Base-by-base conservation (phyloP, 495 filamentous ascomycete genomes). In the Polyplosphaeria fusca region DNA sequence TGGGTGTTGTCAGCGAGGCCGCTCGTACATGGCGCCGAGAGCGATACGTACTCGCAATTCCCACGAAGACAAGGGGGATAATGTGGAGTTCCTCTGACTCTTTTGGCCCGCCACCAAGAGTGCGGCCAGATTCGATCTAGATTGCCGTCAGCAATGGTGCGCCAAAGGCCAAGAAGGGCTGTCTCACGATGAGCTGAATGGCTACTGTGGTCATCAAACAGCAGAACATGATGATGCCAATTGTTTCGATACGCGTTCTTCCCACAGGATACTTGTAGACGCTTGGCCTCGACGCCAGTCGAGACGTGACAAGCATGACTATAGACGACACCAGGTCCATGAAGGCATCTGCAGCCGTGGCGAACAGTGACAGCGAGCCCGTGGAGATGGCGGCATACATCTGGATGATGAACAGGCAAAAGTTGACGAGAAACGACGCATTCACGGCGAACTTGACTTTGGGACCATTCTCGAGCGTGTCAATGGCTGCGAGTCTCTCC, bases 271-370 rank as follows among this genome's bases (percentile, higher is more conserved):
- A 81, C 54, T 82, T 79, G 70, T 80, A 79, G 27, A 80, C 66
- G 58, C 76, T 81, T 26, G 77, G 75, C 22, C 77, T 70, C 0
- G 73, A 68, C 13, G 79, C 79, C 55, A 81, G 58, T 37, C 73
- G 69, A 0, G 77, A 79, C 4, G 77, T 79, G 55, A 77, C 67
- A 23, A 79, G 70, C 75, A 81, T 81, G 55, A 80, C 76, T 55
- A 77, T 72, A 23, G 78, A 81, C 23, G 77, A 79, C 5, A 81
- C 77, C n/a, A 81, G 73, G 47, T 82, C 78, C 78, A 81, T 80
- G 62, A 81, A 81, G 22, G 79, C 77, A 67, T 81, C 79, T 48
- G 79, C 78, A 41, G 79, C 77, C 46, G 79, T 81, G 32, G 77
- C 79, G 55, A 82, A 82, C 3, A 81, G 72, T 60, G 77, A 72